A percentile compares a stretch with the other conserved stretches of the same genome.
Evolutionary conservation across 305 asterid species (phyloP).

Genomic region (Solanum aculeatissimum): DNA sequence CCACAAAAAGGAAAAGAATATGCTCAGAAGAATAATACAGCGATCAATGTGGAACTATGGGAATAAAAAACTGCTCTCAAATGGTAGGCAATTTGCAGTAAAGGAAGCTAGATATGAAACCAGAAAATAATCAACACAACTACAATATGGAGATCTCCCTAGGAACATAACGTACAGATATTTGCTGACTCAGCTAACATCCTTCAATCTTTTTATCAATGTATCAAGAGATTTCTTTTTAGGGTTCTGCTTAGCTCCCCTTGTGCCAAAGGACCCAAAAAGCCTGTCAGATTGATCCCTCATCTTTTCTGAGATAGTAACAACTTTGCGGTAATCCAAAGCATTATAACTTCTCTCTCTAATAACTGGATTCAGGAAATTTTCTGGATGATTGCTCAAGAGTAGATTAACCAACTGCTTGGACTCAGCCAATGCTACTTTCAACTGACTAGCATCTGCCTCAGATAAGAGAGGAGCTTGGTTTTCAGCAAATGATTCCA

Average conservation of each 20-base stretch:
- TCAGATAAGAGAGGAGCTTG: constrained; percentile 66
- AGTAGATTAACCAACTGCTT: constrained; percentile 90
- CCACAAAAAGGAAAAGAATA: neutral
- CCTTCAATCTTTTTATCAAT: constrained; percentile 86
- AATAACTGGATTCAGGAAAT: constrained; percentile 81
- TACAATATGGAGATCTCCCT: neutral
- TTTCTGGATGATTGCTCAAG: constrained; percentile 87
- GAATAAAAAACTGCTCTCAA: neutral
- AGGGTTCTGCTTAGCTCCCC: constrained; percentile 79
- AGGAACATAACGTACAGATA: constrained; percentile 16
- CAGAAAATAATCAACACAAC: neutral
- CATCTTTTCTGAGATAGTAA: constrained; percentile 73
- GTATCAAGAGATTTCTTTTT: constrained; percentile 93
- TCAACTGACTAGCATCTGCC: constrained; percentile 54
- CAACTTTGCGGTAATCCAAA: constrained; percentile 75
- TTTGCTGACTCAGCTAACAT: constrained; percentile 40
- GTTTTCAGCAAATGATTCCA: constrained; percentile 94
- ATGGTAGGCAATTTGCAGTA: neutral
- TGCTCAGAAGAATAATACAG: neutral
- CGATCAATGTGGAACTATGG: neutral
- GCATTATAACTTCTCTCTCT: constrained; percentile 84
- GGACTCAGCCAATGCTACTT: constrained; percentile 66
- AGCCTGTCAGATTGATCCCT: constrained; percentile 82
- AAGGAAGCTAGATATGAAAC: neutral
- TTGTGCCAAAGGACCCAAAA: constrained; percentile 79